Percentiles rank a stretch among this genome's conserved stretches.
phyloP scores from a whole-genome alignment of 192 early-diverging fungal genomes.

The Thamnidium elegans region DNA sequence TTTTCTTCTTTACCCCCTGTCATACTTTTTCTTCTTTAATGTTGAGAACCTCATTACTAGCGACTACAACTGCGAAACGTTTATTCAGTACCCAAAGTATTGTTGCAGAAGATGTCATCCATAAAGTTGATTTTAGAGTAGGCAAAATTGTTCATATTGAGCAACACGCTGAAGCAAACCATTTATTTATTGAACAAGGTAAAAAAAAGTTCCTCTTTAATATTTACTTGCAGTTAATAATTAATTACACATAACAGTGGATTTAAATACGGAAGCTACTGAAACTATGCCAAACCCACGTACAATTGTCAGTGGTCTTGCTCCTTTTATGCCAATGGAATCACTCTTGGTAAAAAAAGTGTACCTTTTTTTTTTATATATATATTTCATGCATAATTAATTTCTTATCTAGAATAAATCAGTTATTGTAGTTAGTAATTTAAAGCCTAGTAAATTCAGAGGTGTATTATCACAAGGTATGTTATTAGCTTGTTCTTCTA shows the following conservation, averaged over 20 bases:
- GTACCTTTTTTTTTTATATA: slow-evolving; percentile 1
- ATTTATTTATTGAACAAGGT: slow-evolving; percentile 49
- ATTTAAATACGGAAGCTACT: slow-evolving; percentile 52
- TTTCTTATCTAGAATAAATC: slow-evolving; percentile 29
- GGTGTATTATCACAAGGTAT: slow-evolving; percentile 65
- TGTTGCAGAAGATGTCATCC: slow-evolving; percentile 36
- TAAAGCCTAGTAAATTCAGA: slow-evolving; percentile 64
- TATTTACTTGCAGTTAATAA: neutral
- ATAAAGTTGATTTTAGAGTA: slow-evolving; percentile 56
- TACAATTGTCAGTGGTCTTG: slow-evolving; percentile 69
- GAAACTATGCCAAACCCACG: slow-evolving; percentile 37
- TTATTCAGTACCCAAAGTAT: neutral
- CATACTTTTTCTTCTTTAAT: too few species aligned
- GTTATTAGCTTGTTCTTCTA: slow-evolving; percentile 53
- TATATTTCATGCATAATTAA: neutral
- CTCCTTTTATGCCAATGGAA: slow-evolving; percentile 50
- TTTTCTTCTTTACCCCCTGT: too few species aligned
- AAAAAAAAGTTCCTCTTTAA: neutral
- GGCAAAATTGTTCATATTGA: slow-evolving; percentile 56
- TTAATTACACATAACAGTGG: slow-evolving; percentile 28
- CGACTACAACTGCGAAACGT: neutral
- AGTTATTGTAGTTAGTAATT: slow-evolving; percentile 57
- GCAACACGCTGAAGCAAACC: slow-evolving; percentile 50
- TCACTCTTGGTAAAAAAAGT: slow-evolving; percentile 40
- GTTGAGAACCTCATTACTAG: too few species aligned